phyloP scores from a whole-genome alignment of 192 early-diverging fungal genomes.

The Coemansia sp. region DNA sequence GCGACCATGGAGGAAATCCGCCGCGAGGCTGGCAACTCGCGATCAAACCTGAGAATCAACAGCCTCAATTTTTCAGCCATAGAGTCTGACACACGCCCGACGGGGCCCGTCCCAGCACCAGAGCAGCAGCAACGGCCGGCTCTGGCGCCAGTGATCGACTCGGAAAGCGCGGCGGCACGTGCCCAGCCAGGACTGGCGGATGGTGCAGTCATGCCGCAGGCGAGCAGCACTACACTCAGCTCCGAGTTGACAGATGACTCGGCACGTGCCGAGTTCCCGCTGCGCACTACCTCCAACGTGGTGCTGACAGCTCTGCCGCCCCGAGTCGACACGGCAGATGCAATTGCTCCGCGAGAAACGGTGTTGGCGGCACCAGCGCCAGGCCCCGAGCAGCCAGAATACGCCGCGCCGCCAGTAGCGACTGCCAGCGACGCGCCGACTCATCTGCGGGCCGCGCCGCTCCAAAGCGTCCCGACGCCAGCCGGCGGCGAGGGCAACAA shows the following conservation, averaged over 20 bases:
- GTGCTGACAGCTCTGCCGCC: conserved; percentile 14
- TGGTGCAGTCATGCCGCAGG: neutral
- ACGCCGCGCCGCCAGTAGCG: neutral
- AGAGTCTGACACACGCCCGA: neutral
- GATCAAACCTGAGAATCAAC: conserved; percentile 42
- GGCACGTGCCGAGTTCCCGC: conserved; percentile 23
- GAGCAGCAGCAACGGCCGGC: conserved; percentile 6
- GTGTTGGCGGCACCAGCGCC: neutral
- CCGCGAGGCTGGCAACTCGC: conserved; percentile 32
- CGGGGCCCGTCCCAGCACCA: neutral
- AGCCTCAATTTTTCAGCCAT: conserved; percentile 12
- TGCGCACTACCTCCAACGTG: conserved; percentile 39
- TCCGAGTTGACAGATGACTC: conserved; percentile 3
- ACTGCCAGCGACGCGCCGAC: conserved; percentile 28
- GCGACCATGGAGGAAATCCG: conserved; percentile 52
- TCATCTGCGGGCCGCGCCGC: neutral
- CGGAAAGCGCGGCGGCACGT: neutral
- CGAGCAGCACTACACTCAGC: conserved; percentile 3
- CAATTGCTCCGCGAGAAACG: neutral
- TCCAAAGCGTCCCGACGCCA: neutral
- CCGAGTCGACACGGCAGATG: conserved; percentile 15
- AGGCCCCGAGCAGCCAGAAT: neutral
- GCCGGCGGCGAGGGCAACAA: conserved; percentile 5
- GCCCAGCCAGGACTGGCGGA: neutral
- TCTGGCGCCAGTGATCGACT: neutral